Percentiles rank a stretch among this genome's conserved stretches.
Conservation (phyloP, 2,329 filamentous ascomycete genomes). For the Didymosphaeria variabile region DNA sequence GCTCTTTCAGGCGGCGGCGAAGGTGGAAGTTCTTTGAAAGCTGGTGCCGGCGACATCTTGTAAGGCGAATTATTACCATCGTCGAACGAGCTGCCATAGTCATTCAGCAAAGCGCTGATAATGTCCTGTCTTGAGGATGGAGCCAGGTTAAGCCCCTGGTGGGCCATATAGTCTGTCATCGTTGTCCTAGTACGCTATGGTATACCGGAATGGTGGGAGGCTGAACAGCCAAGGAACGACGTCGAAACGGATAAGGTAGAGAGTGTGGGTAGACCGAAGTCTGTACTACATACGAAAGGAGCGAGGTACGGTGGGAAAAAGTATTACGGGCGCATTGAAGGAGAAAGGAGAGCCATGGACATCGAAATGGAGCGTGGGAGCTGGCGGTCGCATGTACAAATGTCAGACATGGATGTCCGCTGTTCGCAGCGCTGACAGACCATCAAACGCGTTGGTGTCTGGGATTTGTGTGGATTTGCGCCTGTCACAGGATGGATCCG, state of each 20-base stretch:
- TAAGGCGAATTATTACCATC: conserved; percentile 34
- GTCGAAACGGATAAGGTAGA: conserved; percentile 20
- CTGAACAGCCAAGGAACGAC: conserved; percentile 16
- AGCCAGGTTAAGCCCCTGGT: conserved; percentile 32
- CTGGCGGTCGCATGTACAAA: conserved; percentile 45
- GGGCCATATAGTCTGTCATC: conserved; percentile 41
- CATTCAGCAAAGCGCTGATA: conserved; percentile 49
- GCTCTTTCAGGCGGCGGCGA: conserved; percentile 35
- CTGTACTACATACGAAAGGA: conserved; percentile 24
- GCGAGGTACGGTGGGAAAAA: conserved; percentile 27
- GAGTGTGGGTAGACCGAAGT: conserved; percentile 22
- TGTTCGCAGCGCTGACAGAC: conserved; percentile 28
- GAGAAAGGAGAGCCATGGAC: conserved; percentile 29
- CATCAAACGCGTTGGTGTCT: conserved; percentile 51
- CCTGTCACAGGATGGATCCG: conserved; percentile 35
- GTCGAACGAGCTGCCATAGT: conserved; percentile 47
- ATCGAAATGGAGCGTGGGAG: conserved; percentile 33
- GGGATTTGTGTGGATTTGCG: conserved; percentile 33
- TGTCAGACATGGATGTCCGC: conserved; percentile 39
- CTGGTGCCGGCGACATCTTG: conserved; percentile 32
- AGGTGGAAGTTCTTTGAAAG: conserved; percentile 43
- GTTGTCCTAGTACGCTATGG: conserved; percentile 11
- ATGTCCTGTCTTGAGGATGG: conserved; percentile 48
- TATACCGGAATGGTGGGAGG: not conserved
- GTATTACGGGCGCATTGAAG: conserved; percentile 34